Conservation (phyloP, 2,329 filamentous ascomycete species). For the Rhynchosporium agropyri region DNA sequence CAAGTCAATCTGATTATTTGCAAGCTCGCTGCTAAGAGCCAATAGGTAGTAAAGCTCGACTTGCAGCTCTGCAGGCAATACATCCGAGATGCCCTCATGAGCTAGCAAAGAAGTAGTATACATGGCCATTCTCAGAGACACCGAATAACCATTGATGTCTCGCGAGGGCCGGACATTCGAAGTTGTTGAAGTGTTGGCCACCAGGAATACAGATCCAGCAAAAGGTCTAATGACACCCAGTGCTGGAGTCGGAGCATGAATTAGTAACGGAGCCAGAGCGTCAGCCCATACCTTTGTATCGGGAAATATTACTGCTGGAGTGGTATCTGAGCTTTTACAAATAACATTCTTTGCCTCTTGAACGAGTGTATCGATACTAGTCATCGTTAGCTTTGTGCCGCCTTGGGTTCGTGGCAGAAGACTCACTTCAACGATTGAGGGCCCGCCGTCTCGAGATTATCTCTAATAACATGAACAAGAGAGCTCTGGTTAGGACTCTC, state of each 20-base stretch:
- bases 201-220: conserved; percentile 69
- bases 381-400: conserved; percentile 25
- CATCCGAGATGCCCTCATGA: conserved; percentile 43
- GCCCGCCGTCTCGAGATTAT: conserved; percentile 55
- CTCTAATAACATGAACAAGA: conserved; percentile 55
- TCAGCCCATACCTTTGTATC: conserved; percentile 64
- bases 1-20: conserved; percentile 54
- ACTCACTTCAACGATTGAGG: conserved; percentile 55
- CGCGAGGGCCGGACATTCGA: conserved; percentile 42
- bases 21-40: conserved; percentile 53
- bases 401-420: neutral
- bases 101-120: conserved; percentile 61
- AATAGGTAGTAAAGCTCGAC: conserved; percentile 56
- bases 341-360: conserved; percentile 49
- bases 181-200: conserved; percentile 44
- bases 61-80: conserved; percentile 48
- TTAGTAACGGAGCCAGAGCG: conserved; percentile 60
- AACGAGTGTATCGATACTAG: conserved; percentile 56
- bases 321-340: conserved; percentile 41
- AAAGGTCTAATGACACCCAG: conserved; percentile 75
- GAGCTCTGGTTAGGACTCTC: conserved; percentile 42
- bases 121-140: conserved; percentile 73
- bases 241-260: conserved; percentile 58
- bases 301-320: conserved; percentile 58
- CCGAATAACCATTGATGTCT: conserved; percentile 71